A percentile compares a stretch with the other conserved stretches of the same genome.
phyloP scores from a whole-genome alignment of 2,329 filamentous ascomycete genomes.

The Colletotrichum kahawae region DNA sequence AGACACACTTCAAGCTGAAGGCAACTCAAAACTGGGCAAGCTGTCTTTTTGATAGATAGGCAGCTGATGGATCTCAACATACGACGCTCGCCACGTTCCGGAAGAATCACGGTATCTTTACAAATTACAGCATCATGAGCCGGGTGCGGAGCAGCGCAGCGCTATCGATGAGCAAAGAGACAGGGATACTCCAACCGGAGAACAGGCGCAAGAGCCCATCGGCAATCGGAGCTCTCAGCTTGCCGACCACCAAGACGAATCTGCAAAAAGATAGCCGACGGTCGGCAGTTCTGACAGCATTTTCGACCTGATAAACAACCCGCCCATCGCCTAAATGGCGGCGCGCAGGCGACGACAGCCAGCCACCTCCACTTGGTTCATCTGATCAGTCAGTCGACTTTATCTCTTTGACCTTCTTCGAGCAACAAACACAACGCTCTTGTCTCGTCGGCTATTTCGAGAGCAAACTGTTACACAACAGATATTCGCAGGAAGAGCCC shows the following conservation, averaged over 20 bases:
- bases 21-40: background rate
- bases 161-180: background rate
- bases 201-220: background rate
- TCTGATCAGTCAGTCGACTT: constrained; percentile 1
- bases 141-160: background rate
- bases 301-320: background rate
- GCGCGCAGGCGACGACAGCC: background rate
- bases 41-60: background rate
- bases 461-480: background rate
- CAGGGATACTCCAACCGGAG: background rate
- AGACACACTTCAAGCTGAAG: background rate
- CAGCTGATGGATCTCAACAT: background rate
- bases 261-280: constrained; percentile 3
- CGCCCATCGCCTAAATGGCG: background rate
- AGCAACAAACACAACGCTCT: background rate
- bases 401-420: background rate
- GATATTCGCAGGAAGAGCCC: background rate
- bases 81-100: background rate
- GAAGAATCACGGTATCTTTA: background rate
- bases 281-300: constrained; percentile 2
- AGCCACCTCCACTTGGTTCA: background rate
- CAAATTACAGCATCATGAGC: background rate
- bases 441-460: constrained; percentile 2
- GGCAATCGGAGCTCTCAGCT: constrained; percentile 2
- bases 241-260: background rate